Evolutionary conservation across 1,284 basidiomycete genomes (phyloP).

Genomic region (Abortiporus biennis): DNA sequence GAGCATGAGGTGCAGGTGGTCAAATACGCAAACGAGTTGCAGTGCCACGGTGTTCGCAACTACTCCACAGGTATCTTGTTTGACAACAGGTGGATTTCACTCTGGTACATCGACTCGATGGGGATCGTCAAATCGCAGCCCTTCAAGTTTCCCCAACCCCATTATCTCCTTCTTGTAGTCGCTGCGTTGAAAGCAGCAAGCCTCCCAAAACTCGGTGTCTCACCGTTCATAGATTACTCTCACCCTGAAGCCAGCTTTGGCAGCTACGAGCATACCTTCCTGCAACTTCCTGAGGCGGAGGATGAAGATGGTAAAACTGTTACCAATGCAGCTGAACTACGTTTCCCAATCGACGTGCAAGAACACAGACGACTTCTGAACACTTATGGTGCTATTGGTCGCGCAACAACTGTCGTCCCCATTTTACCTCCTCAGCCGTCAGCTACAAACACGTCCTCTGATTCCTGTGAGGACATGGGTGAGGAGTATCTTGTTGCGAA

Average conservation of each 20-base stretch:
- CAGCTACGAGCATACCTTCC: neutral
- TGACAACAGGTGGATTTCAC: neutral
- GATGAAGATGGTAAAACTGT: neutral
- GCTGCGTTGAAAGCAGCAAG: constrained; percentile 7
- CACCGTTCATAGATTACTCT: neutral
- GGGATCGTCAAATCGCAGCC: constrained; percentile 11
- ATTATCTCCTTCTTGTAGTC: constrained; percentile 14
- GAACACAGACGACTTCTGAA: neutral
- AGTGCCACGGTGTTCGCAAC: too few relatives aligned
- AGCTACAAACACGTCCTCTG: too few relatives aligned
- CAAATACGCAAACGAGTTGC: constrained; percentile 3
- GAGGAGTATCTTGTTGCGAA: constrained; percentile 6
- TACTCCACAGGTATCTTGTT: constrained; percentile 1
- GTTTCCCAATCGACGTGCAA: neutral
- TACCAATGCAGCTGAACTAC: neutral
- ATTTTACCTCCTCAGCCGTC: neutral
- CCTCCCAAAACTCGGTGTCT: neutral
- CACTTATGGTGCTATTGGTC: constrained; percentile 3
- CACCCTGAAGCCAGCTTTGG: too few relatives aligned
- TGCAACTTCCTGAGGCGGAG: neutral
- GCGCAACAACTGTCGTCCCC: constrained; percentile 10
- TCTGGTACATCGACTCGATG: constrained; percentile 5
- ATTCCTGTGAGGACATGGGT: neutral
- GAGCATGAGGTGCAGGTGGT: neutral
- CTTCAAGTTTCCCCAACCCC: constrained; percentile 13